These are phyloP conservation scores for Parietichytrium sp. DNA, from an alignment of 108 stramenopile genomes.

Conservation along the genomic window DNA sequence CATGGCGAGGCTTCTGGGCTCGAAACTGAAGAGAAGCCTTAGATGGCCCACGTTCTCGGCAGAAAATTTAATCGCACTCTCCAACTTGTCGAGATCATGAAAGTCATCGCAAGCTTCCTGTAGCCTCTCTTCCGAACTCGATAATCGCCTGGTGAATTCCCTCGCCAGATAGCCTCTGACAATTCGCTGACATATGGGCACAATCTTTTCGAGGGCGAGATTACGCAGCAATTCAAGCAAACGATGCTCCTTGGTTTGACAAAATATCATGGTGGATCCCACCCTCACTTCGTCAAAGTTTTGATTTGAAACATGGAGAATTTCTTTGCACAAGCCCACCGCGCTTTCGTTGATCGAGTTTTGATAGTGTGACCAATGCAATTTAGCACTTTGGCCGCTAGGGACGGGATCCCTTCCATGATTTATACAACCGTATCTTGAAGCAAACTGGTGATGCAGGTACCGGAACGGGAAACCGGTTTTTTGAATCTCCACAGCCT, in stretches of 20 bases:
- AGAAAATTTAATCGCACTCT: too few relatives aligned
- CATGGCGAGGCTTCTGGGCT: too few relatives aligned
- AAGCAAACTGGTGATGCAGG: constrained; percentile 43
- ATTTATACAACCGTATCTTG: constrained; percentile 42
- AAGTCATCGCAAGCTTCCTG: too few relatives aligned
- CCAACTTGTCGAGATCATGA: too few relatives aligned
- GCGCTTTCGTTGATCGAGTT: background rate
- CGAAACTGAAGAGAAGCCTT: too few relatives aligned
- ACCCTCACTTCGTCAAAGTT: constrained; percentile 41
- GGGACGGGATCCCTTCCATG: too few relatives aligned
- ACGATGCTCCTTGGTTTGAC: constrained; percentile 59
- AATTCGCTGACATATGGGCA: background rate
- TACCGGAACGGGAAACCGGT: constrained; percentile 50
- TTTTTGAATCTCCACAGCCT: constrained; percentile 52
- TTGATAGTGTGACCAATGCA: background rate
- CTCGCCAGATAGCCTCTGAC: background rate
- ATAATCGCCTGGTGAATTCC: too few relatives aligned
- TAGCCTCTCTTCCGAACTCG: too few relatives aligned
- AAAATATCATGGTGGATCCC: constrained; percentile 62
- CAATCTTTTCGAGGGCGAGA: background rate
- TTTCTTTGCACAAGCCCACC: too few relatives aligned
- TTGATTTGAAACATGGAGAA: background rate
- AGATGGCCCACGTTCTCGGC: too few relatives aligned
- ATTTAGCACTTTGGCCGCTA: background rate
- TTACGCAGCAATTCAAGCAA: constrained; percentile 54